Evolutionary conservation across 805 yeast species (phyloP).

Genomic region (Cyberlindnera xylosilytica): DNA sequence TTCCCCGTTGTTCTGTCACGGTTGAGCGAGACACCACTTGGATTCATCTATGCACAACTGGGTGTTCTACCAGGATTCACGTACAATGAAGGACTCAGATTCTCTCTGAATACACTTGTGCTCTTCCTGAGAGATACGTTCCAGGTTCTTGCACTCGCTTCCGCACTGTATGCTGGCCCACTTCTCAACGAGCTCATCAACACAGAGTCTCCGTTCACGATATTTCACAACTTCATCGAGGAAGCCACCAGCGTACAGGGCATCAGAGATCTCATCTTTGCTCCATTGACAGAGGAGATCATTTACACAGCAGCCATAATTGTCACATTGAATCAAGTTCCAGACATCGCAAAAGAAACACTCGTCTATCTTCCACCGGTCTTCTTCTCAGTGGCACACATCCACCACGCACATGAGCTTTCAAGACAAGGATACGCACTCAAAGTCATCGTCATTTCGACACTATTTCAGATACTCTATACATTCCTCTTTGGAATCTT

Average conservation of each 20-base stretch:
- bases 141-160: conserved; percentile 30
- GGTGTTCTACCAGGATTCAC: conserved; percentile 39
- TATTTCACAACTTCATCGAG: conserved; percentile 20
- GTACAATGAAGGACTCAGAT: conserved; percentile 4
- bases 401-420: conserved; percentile 65
- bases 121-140: conserved; percentile 14
- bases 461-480: conserved; percentile 54
- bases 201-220: conserved; percentile 10
- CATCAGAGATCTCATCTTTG: conserved; percentile 57
- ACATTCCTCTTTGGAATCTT: conserved; percentile 72
- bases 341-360: conserved; percentile 12
- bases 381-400: conserved; percentile 73
- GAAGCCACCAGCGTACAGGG: conserved; percentile 36
- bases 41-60: conserved; percentile 18
- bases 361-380: conserved; percentile 49
- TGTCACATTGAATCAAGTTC: conserved; percentile 29
- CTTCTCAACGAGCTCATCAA: conserved; percentile 33
- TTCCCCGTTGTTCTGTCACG: conserved; percentile 13
- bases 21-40: conserved; percentile 7
- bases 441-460: conserved; percentile 33
- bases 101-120: conserved; percentile 11
- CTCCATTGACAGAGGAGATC: conserved; percentile 78
- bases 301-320: conserved; percentile 54
- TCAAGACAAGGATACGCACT: conserved; percentile 30
- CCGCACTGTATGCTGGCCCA: conserved; percentile 48